A percentile compares a stretch with the other conserved stretches of the same genome.
Conservation (phyloP, 306 rosid genomes). For the Quercus rubra region DNA sequence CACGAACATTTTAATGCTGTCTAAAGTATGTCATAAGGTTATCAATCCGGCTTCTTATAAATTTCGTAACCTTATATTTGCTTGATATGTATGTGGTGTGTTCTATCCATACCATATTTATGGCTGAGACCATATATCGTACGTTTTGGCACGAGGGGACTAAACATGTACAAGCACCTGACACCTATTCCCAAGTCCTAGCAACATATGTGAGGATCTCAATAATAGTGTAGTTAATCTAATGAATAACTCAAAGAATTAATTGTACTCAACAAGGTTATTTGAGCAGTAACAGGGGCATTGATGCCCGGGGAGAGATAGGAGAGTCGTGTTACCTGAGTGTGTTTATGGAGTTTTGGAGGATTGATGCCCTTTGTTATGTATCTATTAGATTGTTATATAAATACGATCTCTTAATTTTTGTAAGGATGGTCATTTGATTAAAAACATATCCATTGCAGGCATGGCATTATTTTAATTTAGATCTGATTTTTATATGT, state of each 20-base stretch:
- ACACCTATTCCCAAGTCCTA: not conserved
- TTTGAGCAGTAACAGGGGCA: not conserved
- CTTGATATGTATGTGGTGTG: not conserved
- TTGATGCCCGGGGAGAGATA: not conserved
- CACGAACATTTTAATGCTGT: not conserved
- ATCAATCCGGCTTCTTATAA: not conserved
- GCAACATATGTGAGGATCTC: not conserved
- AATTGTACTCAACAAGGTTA: not conserved
- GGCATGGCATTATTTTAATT: not conserved
- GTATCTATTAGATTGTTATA: not conserved
- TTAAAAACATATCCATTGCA: not conserved
- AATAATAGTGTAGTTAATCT: not conserved
- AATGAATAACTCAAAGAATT: not conserved
- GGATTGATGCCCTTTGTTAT: not conserved
- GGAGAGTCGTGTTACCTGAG: not conserved
- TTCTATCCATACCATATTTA: not conserved
- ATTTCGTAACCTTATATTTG: not conserved
- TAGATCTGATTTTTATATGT: not conserved
- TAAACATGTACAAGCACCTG: not conserved
- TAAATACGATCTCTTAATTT: not conserved
- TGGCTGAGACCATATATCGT: no score
- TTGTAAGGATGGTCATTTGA: not conserved
- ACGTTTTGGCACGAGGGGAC: not conserved
- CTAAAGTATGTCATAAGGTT: not conserved
- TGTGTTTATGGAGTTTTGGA: not conserved